Evolutionary conservation across 805 yeast genomes (phyloP).

Genomic region (Spencermartinsiella europaea): DNA sequence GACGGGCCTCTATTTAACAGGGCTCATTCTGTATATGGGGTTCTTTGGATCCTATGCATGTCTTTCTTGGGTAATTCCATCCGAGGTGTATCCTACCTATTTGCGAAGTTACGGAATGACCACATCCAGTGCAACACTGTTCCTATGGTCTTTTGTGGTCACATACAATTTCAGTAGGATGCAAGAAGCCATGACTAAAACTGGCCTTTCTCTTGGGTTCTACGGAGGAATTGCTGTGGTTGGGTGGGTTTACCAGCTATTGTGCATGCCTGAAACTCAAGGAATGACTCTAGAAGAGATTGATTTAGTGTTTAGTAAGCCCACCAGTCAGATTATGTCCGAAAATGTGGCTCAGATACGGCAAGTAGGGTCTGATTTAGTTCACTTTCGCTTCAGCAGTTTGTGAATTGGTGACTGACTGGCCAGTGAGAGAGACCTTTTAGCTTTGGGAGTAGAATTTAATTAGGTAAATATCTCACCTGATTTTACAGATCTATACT

Average conservation of each 20-base stretch:
- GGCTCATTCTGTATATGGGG: conserved; percentile 57
- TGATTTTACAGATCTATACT: too few species aligned
- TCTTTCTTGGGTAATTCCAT: conserved; percentile 64
- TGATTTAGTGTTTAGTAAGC: conserved; percentile 51
- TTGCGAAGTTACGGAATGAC: conserved; percentile 64
- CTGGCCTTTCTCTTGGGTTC: conserved; percentile 61
- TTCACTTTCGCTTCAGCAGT: conserved; percentile 7
- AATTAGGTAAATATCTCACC: too few species aligned
- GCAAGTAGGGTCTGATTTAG: conserved; percentile 8
- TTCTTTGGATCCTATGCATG: conserved; percentile 65
- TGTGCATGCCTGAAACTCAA: conserved; percentile 67
- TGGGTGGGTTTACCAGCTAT: conserved; percentile 37
- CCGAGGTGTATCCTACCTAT: conserved; percentile 56
- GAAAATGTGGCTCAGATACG: conserved; percentile 28
- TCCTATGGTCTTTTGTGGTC: conserved; percentile 58
- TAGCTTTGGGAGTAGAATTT: too few species aligned
- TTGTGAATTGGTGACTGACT: background rate
- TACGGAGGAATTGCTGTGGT: conserved; percentile 61
- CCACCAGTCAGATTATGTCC: conserved; percentile 36
- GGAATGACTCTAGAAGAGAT: conserved; percentile 66
- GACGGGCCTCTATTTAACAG: conserved; percentile 57
- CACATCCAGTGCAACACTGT: conserved; percentile 49
- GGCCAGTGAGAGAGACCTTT: too few species aligned
- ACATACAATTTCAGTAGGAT: conserved; percentile 58
- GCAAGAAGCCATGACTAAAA: conserved; percentile 52